Evolutionary conservation across 2,329 filamentous ascomycete genomes (phyloP).

Genomic region (Paramyrothecium roridum): DNA sequence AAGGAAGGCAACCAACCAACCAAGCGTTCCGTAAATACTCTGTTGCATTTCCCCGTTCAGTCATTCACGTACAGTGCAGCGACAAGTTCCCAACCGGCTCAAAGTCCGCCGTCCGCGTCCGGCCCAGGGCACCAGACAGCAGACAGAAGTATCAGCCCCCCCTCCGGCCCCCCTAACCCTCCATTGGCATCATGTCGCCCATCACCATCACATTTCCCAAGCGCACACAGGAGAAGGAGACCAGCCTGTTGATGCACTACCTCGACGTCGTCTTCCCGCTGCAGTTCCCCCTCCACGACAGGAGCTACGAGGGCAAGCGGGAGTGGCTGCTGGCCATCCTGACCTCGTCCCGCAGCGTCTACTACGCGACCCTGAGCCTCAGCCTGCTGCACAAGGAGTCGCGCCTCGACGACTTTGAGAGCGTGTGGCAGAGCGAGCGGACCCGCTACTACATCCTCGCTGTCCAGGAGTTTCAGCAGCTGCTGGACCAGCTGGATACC

Average conservation of each 20-base stretch:
- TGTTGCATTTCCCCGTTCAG: too few species aligned
- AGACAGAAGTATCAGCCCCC: background rate
- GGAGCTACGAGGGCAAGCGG: slow-evolving; percentile 1
- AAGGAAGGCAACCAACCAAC: too few species aligned
- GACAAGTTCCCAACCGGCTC: too few species aligned
- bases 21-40: too few species aligned
- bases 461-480: slow-evolving; percentile 2
- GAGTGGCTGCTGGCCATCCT: slow-evolving; percentile 3
- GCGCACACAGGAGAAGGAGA: slow-evolving; percentile 3
- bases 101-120: too few species aligned
- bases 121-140: too few species aligned
- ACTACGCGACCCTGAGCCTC: slow-evolving; percentile 3
- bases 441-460: slow-evolving; percentile 4
- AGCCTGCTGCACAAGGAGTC: slow-evolving; percentile 3
- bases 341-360: slow-evolving; percentile 1
- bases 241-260: slow-evolving; percentile 3
- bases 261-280: slow-evolving; percentile 3
- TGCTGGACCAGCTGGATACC: slow-evolving; percentile 1
- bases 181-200: background rate
- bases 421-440: slow-evolving; percentile 2
- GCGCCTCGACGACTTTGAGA: slow-evolving; percentile 2
- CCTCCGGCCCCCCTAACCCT: background rate
- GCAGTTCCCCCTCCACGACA: slow-evolving; percentile 1
- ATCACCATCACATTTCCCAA: slow-evolving; percentile 3
- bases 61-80: too few species aligned